Base-by-base conservation (phyloP, 106 monocot species). In the Gastrodia elata region DNA sequence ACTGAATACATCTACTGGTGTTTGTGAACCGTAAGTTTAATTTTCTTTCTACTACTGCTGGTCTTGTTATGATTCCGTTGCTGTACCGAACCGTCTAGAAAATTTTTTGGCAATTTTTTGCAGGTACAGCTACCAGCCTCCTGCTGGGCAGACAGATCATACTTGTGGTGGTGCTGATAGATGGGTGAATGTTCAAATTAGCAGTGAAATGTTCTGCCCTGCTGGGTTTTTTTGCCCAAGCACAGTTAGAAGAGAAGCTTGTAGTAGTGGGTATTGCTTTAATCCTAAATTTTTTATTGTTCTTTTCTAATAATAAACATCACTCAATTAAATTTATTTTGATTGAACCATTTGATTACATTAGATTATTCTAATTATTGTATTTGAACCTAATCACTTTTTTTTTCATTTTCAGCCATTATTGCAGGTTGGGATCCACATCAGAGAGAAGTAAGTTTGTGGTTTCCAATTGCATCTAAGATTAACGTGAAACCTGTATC, bases 21-120 rank as follows among this genome's bases (percentile, higher is more conserved):
- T 79, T 73, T 89, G 89, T 86, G 85, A 85, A 70, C 89, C 89
- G 89, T 89, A 79, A 89, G 89, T 79, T 38, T 27, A 42, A 27
- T 49, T 70, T 77, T 39, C 56, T 8, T 55, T 74, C 25, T 39
- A 15, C 4, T 26, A 24, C 15, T 41, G 30, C 7, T 71, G 3
- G 8, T 34, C 0, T 46, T 72, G 8, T 44, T 43, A 77, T 73
- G 74, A 72, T 40, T 55, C 39, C 1, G 6, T 52, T 22, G 33
- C 25, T 33, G 55, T n/a, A 30, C 30, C 71, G 70, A 35, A 27
- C 13, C 73, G 48, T 9, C 68, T 28, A 71, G 37, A 68, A 69
- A 68, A 33, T 39, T 61, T 22, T 34, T 48, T 6, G 34, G 46
- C 61, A 58, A 38, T 57, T 65, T n/a, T 73, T 28, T 80, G 44